Conservation (phyloP, 2,329 filamentous ascomycete species). For the Diatrype stigma region DNA sequence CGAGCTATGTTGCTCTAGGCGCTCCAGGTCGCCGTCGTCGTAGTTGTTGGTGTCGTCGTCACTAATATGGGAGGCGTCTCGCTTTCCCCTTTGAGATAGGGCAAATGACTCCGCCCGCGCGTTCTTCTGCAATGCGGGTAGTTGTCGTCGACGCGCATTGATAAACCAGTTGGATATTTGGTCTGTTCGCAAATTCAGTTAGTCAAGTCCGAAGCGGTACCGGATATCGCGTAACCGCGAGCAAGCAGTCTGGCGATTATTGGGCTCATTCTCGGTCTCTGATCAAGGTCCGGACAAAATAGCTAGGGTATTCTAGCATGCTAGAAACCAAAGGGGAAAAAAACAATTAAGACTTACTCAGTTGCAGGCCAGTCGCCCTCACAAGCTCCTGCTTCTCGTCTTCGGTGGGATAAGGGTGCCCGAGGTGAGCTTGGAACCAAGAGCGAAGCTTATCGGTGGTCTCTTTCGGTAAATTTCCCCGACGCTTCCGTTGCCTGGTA, state of each 20-base stretch:
- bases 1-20: conserved; percentile 28
- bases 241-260: too few species aligned
- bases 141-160: conserved; percentile 65
- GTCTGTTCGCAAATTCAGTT: conserved; percentile 36
- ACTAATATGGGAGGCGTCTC: conserved; percentile 36
- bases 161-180: conserved; percentile 81
- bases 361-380: conserved; percentile 68
- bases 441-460: conserved; percentile 75
- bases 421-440: conserved; percentile 75
- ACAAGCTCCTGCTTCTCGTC: conserved; percentile 83
- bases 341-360: conserved; percentile 63
- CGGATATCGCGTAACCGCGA: not conserved
- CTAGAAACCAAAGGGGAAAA: not conserved
- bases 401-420: conserved; percentile 82
- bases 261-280: not conserved
- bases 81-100: conserved; percentile 35
- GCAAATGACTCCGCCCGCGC: conserved; percentile 48
- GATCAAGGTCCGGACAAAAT: not conserved
- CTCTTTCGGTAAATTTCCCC: conserved; percentile 87
- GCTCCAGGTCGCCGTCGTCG: conserved; percentile 38
- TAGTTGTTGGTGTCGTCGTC: conserved; percentile 43
- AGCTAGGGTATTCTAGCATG: not conserved
- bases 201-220: conserved; percentile 4
- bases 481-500: conserved; percentile 56
- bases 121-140: conserved; percentile 57